A percentile compares a stretch with the other conserved stretches of the same genome.
Evolutionary conservation across 2,329 filamentous ascomycete species (phyloP).

Genomic region (Fusarium euwallaceae): DNA sequence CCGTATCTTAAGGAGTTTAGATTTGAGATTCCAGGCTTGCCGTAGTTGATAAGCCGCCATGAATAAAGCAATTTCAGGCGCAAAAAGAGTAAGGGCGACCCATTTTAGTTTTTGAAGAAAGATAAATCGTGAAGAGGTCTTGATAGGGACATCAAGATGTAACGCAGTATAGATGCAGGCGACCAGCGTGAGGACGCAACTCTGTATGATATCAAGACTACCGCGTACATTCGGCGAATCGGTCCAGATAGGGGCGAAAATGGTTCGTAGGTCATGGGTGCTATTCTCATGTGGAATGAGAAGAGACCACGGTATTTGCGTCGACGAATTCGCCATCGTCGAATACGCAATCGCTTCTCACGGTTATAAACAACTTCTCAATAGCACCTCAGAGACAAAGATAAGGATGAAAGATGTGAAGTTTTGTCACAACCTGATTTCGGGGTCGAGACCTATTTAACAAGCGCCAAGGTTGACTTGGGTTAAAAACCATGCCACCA

Average conservation of each 20-base stretch:
- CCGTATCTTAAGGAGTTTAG: background rate
- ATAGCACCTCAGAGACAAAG: background rate
- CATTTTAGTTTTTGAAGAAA: slow-evolving; percentile 44
- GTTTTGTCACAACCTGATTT: background rate
- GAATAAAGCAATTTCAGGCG: slow-evolving; percentile 50
- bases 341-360: background rate
- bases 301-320: background rate
- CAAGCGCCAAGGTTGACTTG: background rate
- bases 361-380: background rate
- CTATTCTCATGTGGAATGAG: background rate
- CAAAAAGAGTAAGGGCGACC: slow-evolving; percentile 48
- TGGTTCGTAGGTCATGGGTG: background rate
- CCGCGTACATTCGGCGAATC: background rate
- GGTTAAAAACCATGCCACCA: background rate
- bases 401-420: background rate
- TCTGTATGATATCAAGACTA: slow-evolving; percentile 46
- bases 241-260: background rate
- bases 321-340: background rate
- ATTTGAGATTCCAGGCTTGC: slow-evolving; percentile 19
- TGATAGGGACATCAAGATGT: slow-evolving; percentile 53
- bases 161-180: slow-evolving; percentile 54
- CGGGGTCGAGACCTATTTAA: background rate
- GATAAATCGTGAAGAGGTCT: slow-evolving; percentile 8
- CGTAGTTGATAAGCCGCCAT: slow-evolving; percentile 34
- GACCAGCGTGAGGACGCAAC: slow-evolving; percentile 51